Percentiles rank a stretch among this genome's conserved stretches.
Evolutionary conservation across 2,329 filamentous ascomycete species (phyloP).

Genomic region (Aaosphaeria pasadenensis): DNA sequence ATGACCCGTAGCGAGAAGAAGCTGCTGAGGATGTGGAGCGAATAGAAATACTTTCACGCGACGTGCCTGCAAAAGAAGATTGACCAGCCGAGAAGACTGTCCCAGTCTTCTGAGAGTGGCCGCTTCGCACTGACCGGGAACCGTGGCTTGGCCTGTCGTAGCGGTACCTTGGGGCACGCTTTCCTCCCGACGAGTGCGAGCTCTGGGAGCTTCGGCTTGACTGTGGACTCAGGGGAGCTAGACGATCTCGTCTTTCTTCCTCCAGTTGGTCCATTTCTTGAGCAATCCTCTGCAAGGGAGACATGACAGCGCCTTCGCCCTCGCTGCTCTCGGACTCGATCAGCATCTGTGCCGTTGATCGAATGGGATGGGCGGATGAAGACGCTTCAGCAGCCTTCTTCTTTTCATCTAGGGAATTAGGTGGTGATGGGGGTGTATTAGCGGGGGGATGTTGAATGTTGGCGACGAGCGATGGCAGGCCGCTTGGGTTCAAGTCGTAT

Average conservation of each 20-base stretch:
- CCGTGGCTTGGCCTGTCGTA: slow-evolving; percentile 44
- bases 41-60: slow-evolving; percentile 57
- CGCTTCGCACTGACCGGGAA: slow-evolving; percentile 14
- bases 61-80: slow-evolving; percentile 43
- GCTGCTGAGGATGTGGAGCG: slow-evolving; percentile 51
- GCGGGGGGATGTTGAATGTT: slow-evolving; percentile 84
- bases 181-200: slow-evolving; percentile 54
- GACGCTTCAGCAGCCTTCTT: slow-evolving; percentile 43
- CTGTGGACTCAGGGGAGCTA: slow-evolving; percentile 64
- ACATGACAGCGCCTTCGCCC: slow-evolving; percentile 59
- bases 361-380: slow-evolving; percentile 25
- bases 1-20: slow-evolving; percentile 52
- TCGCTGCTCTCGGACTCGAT: slow-evolving; percentile 65
- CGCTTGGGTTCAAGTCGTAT: slow-evolving; percentile 78
- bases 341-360: slow-evolving; percentile 29
- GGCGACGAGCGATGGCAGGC: slow-evolving; percentile 71
- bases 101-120: slow-evolving; percentile 37
- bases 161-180: slow-evolving; percentile 42
- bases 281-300: slow-evolving; percentile 72
- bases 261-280: slow-evolving; percentile 66
- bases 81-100: slow-evolving; percentile 69
- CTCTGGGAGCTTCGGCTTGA: slow-evolving; percentile 63
- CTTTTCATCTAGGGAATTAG: slow-evolving; percentile 74
- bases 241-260: slow-evolving; percentile 57
- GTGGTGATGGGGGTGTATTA: slow-evolving; percentile 74